Conservation (phyloP, 2,329 filamentous ascomycete genomes). For the Colletotrichum endophyticum region DNA sequence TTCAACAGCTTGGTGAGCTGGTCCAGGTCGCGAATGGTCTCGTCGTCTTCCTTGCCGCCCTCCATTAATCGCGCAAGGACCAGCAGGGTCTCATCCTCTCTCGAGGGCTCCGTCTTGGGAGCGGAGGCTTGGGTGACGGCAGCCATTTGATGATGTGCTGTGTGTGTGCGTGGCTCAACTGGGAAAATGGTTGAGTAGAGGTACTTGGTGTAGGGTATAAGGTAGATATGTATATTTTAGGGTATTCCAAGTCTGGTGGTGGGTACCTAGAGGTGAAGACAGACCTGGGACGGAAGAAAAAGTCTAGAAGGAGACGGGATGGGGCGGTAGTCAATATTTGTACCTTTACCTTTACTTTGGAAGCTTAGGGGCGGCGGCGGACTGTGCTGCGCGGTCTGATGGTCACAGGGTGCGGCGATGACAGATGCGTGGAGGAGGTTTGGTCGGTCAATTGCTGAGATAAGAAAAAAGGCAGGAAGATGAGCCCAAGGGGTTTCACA, state of each 20-base stretch:
- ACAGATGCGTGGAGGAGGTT: conserved; percentile 13
- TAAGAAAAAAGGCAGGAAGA: conserved; percentile 12
- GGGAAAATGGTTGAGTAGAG: neutral
- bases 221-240: conserved; percentile 4
- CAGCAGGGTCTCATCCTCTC: conserved; percentile 73
- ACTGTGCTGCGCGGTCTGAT: conserved; percentile 14
- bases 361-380: neutral
- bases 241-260: neutral
- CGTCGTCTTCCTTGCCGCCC: conserved; percentile 81
- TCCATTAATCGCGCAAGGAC: conserved; percentile 90
- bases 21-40: conserved; percentile 66
- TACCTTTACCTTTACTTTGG: conserved; percentile 1
- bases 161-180: neutral
- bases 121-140: conserved; percentile 34
- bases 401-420: conserved; percentile 21
- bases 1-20: conserved; percentile 64
- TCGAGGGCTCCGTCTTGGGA: conserved; percentile 31
- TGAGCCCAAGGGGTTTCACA: conserved; percentile 10
- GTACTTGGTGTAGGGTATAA: neutral
- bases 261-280: conserved; percentile 15
- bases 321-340: conserved; percentile 11
- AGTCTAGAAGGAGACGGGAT: conserved; percentile 15
- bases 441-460: conserved; percentile 11
- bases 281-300: conserved; percentile 8
- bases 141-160: conserved; percentile 31